Evolutionary conservation across 306 rosid species (phyloP), one percentile per base, ranked within the genome.

Genomic region (Nissolia schottii): DNA sequence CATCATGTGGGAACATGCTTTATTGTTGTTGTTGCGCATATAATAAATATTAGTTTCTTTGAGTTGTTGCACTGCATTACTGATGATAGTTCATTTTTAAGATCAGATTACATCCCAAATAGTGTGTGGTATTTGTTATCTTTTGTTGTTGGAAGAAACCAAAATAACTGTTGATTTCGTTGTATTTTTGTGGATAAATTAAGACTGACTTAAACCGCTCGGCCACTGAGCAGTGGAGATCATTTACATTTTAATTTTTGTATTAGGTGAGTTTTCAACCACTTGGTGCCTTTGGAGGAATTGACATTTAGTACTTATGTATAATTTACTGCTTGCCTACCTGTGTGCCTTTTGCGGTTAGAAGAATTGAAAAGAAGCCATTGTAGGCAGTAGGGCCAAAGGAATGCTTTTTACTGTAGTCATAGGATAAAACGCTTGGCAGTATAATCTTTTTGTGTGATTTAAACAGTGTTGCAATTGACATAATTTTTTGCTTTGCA

Each of bases 401-500:
- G 66, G 18, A 32, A 60, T 60, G 25, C 14, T 29, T 16, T 70
- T 34, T 16, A 22, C n/a, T 37, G 6, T 6, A 45, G 4, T 56
- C 14, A 1, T 54, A n/a, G 38, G 6, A 40, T 46, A 34, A 13
- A n/a, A 15, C 3, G 27, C 18, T 34, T 28, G 71, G 48, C 43
- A 19, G 11, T 61, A 19, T 12, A 18, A n/a, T 27, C 5, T 41
- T 43, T 7, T 57, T 16, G 14, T 65, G 57, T 51, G 14, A 46
- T 56, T 55, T 28, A 10, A 58, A 12, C 23, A 3, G 24, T 38
- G 2, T 45, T 66, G 4, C 58, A 28, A 23, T 54, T 15, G 34
- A 14, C 51, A 38, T 35, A 35, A 62, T 38, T 79, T n/a, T 63
- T 48, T 78, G 31, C 11, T 63, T 32, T 64, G 81, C 88, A 91